Evolutionary conservation across 2,329 filamentous ascomycete species (phyloP), one percentile per base, ranked within the genome.

Genomic region (Aspergillus sojae): DNA sequence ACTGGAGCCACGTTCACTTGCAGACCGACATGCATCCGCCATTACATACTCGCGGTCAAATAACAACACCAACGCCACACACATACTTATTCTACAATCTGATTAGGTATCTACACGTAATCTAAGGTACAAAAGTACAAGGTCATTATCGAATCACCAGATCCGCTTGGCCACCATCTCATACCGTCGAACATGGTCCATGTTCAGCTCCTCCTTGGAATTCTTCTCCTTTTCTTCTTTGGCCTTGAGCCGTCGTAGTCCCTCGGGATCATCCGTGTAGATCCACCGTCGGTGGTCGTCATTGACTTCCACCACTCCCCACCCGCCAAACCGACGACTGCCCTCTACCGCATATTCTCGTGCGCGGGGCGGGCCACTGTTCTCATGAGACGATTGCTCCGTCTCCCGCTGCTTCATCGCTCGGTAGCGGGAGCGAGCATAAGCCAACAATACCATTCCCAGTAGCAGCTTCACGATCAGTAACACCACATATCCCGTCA

Each of bases 151-250:
- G 6, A 34, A 62, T 77, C 70, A 98, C 95, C 95, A 99, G 71
- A 99, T 99, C 75, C 95, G 86, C 84, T 97, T 98, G 0, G 93
- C 92, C 71, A 93, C 90, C 95, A 98, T 97, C 75, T 93, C 93
- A 80, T 97, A 99, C 71, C 95, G 85, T 70, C 84, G 88, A 66
- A 88, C 92, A 75, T 81, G 88, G 72, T 84, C 91, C 78, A 88
- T 87, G 75, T 86, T 88, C 85, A 61, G 78, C 76, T 65, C 71
- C 88, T 75, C 79, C 86, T 76, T 82, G 85, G 76, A 79, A 28
- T 84, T 84, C 68, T 85, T 88, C 67, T 88, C 86, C 65, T 86
- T 86, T 7, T 84, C 85, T 70, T 86, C 82, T 72, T 87, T 86
- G 65, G 89, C 88, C 67, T 88, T 88, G 58, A 85, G 74, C 63